phyloP scores from a whole-genome alignment of 441 rosid genomes.

The Gossypium trilobum region DNA sequence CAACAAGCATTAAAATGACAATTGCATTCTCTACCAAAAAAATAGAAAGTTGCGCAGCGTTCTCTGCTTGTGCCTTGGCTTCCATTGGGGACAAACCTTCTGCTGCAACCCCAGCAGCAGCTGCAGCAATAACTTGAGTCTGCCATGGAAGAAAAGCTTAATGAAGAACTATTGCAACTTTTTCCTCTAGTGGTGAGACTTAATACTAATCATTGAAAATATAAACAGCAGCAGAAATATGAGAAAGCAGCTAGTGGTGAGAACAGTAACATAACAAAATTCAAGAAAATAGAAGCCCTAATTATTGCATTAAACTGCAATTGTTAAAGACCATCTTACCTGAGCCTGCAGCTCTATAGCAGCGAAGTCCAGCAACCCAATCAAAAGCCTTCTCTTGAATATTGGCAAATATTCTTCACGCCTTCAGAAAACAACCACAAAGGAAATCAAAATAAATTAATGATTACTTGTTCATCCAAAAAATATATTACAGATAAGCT shows the following conservation, averaged over 20 bases:
- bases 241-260: background rate
- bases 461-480: background rate
- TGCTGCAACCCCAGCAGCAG: slow-evolving; percentile 99
- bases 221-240: background rate
- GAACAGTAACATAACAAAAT: background rate
- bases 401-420: slow-evolving; percentile 95
- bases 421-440: slow-evolving; percentile 38
- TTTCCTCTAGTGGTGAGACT: slow-evolving; percentile 7
- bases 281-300: background rate
- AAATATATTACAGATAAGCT: background rate
- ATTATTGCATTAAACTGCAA: background rate
- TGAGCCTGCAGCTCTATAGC: slow-evolving; percentile 96
- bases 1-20: slow-evolving; percentile 97
- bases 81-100: slow-evolving; percentile 85
- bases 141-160: slow-evolving; percentile 36
- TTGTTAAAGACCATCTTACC: slow-evolving; percentile 33
- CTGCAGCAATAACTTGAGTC: slow-evolving; percentile 99
- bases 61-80: slow-evolving; percentile 83
- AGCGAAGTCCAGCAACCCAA: slow-evolving; percentile 90
- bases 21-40: slow-evolving; percentile 97
- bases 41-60: slow-evolving; percentile 93
- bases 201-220: background rate
- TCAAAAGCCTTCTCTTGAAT: slow-evolving; percentile 92
- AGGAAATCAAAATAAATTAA: background rate
- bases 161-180: slow-evolving; percentile 19